These are phyloP conservation scores for Saccharomycopsis capsularis DNA, from an alignment of 805 yeast genomes.

Conservation along the genomic window DNA sequence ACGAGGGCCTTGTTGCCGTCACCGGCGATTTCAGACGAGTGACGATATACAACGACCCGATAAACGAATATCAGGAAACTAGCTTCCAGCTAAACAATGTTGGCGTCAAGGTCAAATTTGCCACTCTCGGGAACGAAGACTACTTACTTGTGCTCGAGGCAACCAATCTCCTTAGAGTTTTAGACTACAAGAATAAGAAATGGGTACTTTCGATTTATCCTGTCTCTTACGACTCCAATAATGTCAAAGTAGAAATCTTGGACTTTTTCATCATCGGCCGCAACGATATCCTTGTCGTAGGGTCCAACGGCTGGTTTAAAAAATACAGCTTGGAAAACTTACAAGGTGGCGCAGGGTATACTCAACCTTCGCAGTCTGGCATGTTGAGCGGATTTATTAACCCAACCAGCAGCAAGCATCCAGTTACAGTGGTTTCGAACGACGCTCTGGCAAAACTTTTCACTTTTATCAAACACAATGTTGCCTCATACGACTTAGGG, in stretches of 20 bases:
- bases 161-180: conserved; percentile 28
- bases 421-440: not conserved
- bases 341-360: conserved; percentile 9
- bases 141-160: conserved; percentile 25
- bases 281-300: conserved; percentile 4
- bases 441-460: not conserved
- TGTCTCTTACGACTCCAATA: conserved; percentile 21
- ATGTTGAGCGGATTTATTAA: conserved; percentile 1
- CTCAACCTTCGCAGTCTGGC: conserved; percentile 1
- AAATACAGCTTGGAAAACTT: conserved; percentile 8
- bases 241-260: not conserved
- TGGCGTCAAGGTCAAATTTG: conserved; percentile 1
- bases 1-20: conserved; percentile 13
- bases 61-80: not conserved
- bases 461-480: not conserved
- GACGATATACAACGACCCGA: not conserved
- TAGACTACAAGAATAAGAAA: conserved; percentile 30
- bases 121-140: not conserved
- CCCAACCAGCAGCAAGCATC: not conserved
- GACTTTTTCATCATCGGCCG: not conserved
- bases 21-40: conserved; percentile 6
- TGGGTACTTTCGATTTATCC: conserved; percentile 31
- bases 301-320: conserved; percentile 7
- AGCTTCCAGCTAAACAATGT: not conserved
- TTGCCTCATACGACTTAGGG: conserved; percentile 1